These are phyloP conservation scores for Metschnikowia picachoensis DNA, from an alignment of 805 yeast species.

Conservation along the genomic window DNA sequence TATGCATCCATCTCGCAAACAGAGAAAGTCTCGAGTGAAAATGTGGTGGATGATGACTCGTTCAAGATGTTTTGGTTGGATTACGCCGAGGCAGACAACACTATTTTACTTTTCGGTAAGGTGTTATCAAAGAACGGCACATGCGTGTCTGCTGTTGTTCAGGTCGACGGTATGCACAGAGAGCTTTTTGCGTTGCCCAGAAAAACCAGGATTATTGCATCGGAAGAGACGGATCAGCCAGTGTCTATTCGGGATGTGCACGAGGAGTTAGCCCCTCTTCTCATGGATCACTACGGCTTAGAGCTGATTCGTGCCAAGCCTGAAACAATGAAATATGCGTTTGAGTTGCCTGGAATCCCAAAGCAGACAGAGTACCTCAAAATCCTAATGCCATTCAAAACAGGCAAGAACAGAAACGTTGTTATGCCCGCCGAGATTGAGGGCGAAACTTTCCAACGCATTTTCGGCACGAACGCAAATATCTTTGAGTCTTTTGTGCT, in stretches of 20 bases:
- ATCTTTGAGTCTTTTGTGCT: constrained; percentile 84
- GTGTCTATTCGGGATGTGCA: constrained; percentile 63
- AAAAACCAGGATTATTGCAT: constrained; percentile 39
- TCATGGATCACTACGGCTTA: constrained; percentile 60
- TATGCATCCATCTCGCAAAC: constrained; percentile 25
- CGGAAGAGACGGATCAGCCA: constrained; percentile 35
- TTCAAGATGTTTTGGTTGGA: constrained; percentile 89
- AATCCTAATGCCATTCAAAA: constrained; percentile 68
- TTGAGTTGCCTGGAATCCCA: constrained; percentile 80
- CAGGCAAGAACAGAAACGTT: constrained; percentile 49
- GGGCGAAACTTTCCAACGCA: constrained; percentile 73
- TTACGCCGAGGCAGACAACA: constrained; percentile 70
- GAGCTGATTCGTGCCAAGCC: constrained; percentile 65
- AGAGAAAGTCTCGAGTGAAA: constrained; percentile 28
- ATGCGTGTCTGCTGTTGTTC: constrained; percentile 71
- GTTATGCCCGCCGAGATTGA: constrained; percentile 58
- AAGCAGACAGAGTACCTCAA: constrained; percentile 75
- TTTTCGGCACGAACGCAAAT: constrained; percentile 72
- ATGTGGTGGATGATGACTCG: constrained; percentile 27
- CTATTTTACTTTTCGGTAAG: constrained; percentile 78
- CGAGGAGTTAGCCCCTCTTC: constrained; percentile 67
- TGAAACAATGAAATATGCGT: constrained; percentile 76
- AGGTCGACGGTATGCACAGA: constrained; percentile 63
- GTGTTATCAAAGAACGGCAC: constrained; percentile 55
- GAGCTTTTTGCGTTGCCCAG: constrained; percentile 80